Evolutionary conservation across 345 rosid genomes (phyloP), one percentile per base, ranked within the genome.

Genomic region (Noccaea bulbosa): DNA sequence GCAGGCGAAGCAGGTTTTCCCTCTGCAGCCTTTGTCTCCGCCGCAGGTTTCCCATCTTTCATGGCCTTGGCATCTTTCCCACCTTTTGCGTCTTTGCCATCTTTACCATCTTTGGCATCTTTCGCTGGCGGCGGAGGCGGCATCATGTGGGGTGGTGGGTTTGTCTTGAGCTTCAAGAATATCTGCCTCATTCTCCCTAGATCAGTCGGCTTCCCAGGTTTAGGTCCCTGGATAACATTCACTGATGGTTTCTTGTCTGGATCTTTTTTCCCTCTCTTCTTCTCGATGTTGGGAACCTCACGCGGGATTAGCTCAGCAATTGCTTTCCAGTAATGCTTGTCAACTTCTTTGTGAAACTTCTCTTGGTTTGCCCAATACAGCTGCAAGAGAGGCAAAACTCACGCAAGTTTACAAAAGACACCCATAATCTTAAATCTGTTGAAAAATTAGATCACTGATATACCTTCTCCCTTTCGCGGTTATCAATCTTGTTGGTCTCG

Each of bases 391-490:
- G 62, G 6, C 14, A 67, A 7, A 48, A 9, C 24, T 46, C 11
- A 63, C 17, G 70, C 17, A 60, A 8, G 30, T 35, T 39, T 43
- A 27, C 30, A 27, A 27, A 27, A 27, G 30, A 27, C 30, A 27
- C 12, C 6, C 1, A 54, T 4, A 34, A 47, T 15, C 73, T 58
- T 4, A 50, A 41, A 59, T 0, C 12, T 33, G 34, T 30, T 45
- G 35, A 20, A 17, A 53, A 45, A 22, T 43, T 4, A 5, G 5
- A 22, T 5, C n/a, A 52, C 39, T 2, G 40, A 22, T 60, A 69
- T 75, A 89, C 96, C 93, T 87, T 88, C 85, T 95, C 99, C 49
- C 92, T 80, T 79, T 95, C 99, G 62, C 99, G 81, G 86, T 95
- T 95, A 38, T 80, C 75, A 54, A 86, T 81, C 83, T 81, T 92